Evolutionary conservation across 2,329 filamentous ascomycete species (phyloP).

Genomic region (Dothistroma septosporum): DNA sequence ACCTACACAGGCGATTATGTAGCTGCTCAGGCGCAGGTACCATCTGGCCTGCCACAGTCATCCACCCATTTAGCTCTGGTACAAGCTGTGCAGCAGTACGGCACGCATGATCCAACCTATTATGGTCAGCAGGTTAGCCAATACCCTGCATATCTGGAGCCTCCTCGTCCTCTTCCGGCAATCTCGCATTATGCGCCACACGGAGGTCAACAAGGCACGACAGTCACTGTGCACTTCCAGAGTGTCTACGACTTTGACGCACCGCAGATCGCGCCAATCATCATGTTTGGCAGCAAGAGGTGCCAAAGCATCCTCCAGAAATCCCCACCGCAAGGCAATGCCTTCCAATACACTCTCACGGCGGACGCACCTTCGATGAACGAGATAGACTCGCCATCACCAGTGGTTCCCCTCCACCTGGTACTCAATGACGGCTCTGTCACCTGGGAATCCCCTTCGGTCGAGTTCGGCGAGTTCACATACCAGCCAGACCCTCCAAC

Average conservation of each 20-base stretch:
- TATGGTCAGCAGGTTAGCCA: constrained; percentile 57
- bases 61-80: constrained; percentile 45
- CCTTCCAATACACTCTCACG: constrained; percentile 66
- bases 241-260: constrained; percentile 69
- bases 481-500: constrained; percentile 40
- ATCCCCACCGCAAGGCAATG: constrained; percentile 50
- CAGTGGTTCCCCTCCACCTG: constrained; percentile 56
- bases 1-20: constrained; percentile 48
- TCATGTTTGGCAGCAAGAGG: constrained; percentile 76
- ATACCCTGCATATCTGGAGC: constrained; percentile 63
- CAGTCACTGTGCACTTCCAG: constrained; percentile 68
- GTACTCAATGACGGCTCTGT: constrained; percentile 51
- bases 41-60: constrained; percentile 45
- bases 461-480: constrained; percentile 59
- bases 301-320: constrained; percentile 64
- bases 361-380: constrained; percentile 66
- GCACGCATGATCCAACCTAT: constrained; percentile 48
- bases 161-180: constrained; percentile 57
- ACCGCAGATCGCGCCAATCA: constrained; percentile 49
- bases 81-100: constrained; percentile 40
- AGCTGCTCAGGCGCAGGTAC: constrained; percentile 47
- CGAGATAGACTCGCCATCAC: constrained; percentile 53
- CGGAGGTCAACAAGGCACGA: constrained; percentile 64
- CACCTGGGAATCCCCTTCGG: constrained; percentile 38
- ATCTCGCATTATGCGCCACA: constrained; percentile 67